phyloP scores from a whole-genome alignment of 257 asterid species.

The Scutellaria barbata region DNA sequence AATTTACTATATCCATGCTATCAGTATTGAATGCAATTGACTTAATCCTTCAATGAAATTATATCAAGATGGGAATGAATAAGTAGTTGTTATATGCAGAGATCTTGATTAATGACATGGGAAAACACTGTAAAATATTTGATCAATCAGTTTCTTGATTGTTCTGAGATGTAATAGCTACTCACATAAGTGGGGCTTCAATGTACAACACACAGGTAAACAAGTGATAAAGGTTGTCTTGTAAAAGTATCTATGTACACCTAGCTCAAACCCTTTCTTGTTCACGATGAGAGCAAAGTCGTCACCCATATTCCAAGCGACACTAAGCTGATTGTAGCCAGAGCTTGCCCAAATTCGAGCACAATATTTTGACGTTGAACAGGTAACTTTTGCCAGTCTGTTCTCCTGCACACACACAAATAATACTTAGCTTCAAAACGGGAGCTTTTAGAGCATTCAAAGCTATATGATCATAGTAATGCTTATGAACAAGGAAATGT shows the following conservation, averaged over 20 bases:
- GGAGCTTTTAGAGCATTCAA: neutral
- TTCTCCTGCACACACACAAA: constrained; percentile 50
- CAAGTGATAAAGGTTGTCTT: constrained; percentile 10
- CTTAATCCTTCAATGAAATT: neutral
- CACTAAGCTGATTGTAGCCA: constrained; percentile 68
- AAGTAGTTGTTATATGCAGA: neutral
- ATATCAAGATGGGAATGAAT: neutral
- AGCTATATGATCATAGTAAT: no score
- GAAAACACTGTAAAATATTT: neutral
- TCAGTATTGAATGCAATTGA: no score
- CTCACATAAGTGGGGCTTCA: constrained; percentile 24
- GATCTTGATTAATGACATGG: neutral
- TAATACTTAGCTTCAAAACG: neutral
- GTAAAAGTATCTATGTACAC: constrained; percentile 36
- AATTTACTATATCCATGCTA: neutral
- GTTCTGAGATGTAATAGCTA: constrained; percentile 7
- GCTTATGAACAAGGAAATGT: constrained; percentile 27
- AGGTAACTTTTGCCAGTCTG: constrained; percentile 75
- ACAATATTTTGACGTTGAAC: constrained; percentile 56
- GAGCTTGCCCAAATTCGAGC: constrained; percentile 66
- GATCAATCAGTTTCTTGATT: constrained; percentile 22
- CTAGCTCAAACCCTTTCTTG: neutral
- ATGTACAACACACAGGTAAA: constrained; percentile 21
- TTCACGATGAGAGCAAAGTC: constrained; percentile 55
- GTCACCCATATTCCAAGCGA: constrained; percentile 84